phyloP scores from a whole-genome alignment of 345 rosid genomes.

The Lepidium sativum region DNA sequence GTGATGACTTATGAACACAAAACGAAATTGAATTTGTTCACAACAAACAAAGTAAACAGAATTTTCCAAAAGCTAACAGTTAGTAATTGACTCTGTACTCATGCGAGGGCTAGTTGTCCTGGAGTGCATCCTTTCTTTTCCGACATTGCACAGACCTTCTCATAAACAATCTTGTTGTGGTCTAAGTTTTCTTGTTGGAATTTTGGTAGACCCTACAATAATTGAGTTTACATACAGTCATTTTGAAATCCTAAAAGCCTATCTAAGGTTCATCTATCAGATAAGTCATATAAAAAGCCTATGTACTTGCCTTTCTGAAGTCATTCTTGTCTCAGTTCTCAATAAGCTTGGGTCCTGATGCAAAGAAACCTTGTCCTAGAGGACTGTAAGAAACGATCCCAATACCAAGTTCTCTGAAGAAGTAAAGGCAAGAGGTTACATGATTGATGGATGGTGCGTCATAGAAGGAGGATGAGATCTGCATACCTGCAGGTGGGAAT shows the following conservation, averaged over 20 bases:
- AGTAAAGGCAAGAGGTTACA: too few species aligned
- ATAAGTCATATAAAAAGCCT: too few species aligned
- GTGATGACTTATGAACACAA: too few species aligned
- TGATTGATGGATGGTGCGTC: too few species aligned
- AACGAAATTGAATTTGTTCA: too few species aligned
- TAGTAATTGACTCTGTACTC: too few species aligned
- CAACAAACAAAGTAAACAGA: too few species aligned
- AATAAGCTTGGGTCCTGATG: slow-evolving; percentile 47
- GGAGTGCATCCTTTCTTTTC: slow-evolving; percentile 47
- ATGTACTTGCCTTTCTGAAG: slow-evolving; percentile 24
- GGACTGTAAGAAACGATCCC: slow-evolving; percentile 76
- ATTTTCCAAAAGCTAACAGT: too few species aligned
- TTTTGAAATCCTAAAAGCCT: too few species aligned
- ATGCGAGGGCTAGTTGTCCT: slow-evolving; percentile 56
- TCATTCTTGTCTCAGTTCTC: slow-evolving; percentile 1
- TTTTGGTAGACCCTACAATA: slow-evolving; percentile 41
- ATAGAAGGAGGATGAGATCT: too few species aligned
- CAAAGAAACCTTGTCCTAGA: slow-evolving; percentile 60
- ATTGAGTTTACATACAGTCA: too few species aligned
- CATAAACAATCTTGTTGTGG: slow-evolving; percentile 35
- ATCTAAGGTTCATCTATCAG: background rate
- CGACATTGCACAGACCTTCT: slow-evolving; percentile 38
- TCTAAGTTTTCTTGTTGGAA: slow-evolving; percentile 51
- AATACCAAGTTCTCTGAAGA: slow-evolving; percentile 41
- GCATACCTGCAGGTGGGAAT: slow-evolving; percentile 26